Evolutionary conservation across 306 rosid species (phyloP).

Genomic region (Malus sieversii): DNA sequence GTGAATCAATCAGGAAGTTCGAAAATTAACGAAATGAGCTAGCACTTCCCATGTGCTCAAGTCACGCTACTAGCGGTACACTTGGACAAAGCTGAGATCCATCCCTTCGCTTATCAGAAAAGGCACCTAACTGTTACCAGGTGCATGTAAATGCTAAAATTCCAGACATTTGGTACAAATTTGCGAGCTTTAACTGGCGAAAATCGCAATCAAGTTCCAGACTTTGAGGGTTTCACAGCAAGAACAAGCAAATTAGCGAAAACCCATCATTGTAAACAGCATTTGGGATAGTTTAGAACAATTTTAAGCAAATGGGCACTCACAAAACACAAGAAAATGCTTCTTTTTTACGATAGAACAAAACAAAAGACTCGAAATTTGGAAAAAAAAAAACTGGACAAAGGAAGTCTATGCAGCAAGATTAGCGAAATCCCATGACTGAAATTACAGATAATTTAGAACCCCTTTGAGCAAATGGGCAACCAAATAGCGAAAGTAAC

Average conservation of each 20-base stretch:
- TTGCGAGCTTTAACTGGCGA: conserved; percentile 24
- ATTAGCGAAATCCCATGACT: conserved; percentile 65
- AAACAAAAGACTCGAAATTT: neutral
- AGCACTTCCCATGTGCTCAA: conserved; percentile 25
- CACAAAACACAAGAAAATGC: conserved; percentile 14
- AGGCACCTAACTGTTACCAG: conserved; percentile 17
- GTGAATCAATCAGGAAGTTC: neutral
- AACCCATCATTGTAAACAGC: conserved; percentile 45
- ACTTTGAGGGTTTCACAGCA: conserved; percentile 22
- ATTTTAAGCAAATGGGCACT: conserved; percentile 34
- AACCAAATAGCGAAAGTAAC: conserved; percentile 24
- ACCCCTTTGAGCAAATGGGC: conserved; percentile 33
- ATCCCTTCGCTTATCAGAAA: conserved; percentile 13
- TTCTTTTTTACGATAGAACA: conserved; percentile 10
- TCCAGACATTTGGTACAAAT: conserved; percentile 30
- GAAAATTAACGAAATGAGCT: conserved; percentile 22
- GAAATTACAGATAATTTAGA: conserved; percentile 39
- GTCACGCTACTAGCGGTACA: conserved; percentile 34
- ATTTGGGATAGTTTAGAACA: conserved; percentile 32
- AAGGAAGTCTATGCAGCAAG: conserved; percentile 10
- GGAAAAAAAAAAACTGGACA: conserved; percentile 6
- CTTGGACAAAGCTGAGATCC: conserved; percentile 39
- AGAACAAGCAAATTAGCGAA: conserved; percentile 41
- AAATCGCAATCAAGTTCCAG: conserved; percentile 20
- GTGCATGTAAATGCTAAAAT: conserved; percentile 21